Conservation (phyloP, 2,329 filamentous ascomycete genomes). For the Pseudogymnoascus sp. region DNA sequence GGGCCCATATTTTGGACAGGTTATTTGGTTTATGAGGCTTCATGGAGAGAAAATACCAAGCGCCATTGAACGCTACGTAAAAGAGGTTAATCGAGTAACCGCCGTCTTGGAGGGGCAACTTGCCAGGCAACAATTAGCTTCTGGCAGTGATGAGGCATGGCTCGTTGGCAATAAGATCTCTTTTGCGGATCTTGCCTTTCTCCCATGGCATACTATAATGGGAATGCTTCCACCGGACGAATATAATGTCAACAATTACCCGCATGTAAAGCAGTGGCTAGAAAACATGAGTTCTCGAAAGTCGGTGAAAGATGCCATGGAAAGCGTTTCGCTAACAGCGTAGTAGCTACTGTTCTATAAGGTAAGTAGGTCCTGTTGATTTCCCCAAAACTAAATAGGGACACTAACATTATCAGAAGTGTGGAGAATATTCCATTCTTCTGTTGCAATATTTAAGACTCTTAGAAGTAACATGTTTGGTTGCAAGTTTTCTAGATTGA, state of each 20-base stretch:
- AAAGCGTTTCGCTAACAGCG: background rate
- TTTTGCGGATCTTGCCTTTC: conserved; percentile 31
- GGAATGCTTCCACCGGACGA: background rate
- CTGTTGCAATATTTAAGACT: background rate
- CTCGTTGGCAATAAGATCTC: conserved; percentile 34
- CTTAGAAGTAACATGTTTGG: background rate
- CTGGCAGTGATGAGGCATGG: conserved; percentile 23
- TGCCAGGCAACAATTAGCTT: conserved; percentile 19
- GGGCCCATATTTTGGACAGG: conserved; percentile 33
- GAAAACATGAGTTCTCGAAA: background rate
- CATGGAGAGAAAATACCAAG: conserved; percentile 34
- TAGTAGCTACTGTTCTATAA: background rate
- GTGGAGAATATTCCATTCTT: background rate
- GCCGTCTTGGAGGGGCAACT: conserved; percentile 37
- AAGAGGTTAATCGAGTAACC: conserved; percentile 32
- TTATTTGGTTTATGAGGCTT: conserved; percentile 25
- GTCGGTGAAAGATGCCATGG: background rate
- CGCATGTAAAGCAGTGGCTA: background rate
- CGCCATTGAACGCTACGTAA: conserved; percentile 38
- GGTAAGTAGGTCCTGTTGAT: background rate
- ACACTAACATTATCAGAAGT: background rate
- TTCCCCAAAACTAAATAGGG: background rate
- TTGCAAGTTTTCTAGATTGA: background rate
- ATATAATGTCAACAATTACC: background rate
- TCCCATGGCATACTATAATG: conserved; percentile 18